A percentile compares a stretch with the other conserved stretches of the same genome.
Conservation (phyloP, 1,284 basidiomycete genomes). For the Fomitopsis schrenkii region DNA sequence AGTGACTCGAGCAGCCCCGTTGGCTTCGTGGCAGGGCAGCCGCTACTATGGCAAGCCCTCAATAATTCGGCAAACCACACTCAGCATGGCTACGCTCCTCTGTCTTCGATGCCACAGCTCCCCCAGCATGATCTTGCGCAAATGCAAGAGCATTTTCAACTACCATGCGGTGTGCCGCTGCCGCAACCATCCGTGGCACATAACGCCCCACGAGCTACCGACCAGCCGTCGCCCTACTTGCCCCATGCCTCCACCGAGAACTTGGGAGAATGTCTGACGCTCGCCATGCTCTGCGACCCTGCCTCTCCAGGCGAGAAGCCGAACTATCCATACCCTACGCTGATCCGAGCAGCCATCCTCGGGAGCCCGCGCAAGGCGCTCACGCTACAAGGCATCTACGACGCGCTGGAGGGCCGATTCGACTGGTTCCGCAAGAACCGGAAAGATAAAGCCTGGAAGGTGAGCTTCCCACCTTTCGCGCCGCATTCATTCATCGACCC, state of each 20-base stretch:
- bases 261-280: conserved; percentile 34
- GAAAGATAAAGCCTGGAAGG: conserved; percentile 63
- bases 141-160: too few species aligned
- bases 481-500: conserved; percentile 1
- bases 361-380: conserved; percentile 53
- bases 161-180: background rate
- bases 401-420: conserved; percentile 53
- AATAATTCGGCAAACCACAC: too few species aligned
- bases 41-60: conserved; percentile 7
- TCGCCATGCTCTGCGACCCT: conserved; percentile 50
- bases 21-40: conserved; percentile 13
- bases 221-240: conserved; percentile 42
- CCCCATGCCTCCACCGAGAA: conserved; percentile 39
- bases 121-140: too few species aligned
- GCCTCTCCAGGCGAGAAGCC: conserved; percentile 44
- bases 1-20: conserved; percentile 14
- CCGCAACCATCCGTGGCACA: background rate
- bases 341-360: conserved; percentile 70
- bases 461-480: conserved; percentile 19
- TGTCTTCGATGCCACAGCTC: too few species aligned
- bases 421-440: conserved; percentile 46
- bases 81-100: too few species aligned
- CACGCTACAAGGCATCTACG: conserved; percentile 64
- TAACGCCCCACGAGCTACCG: conserved; percentile 2
- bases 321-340: conserved; percentile 47